Evolutionary conservation across 2,329 filamentous ascomycete species (phyloP), one percentile per base, ranked within the genome.

Genomic region (Dothideomycetes sp.): DNA sequence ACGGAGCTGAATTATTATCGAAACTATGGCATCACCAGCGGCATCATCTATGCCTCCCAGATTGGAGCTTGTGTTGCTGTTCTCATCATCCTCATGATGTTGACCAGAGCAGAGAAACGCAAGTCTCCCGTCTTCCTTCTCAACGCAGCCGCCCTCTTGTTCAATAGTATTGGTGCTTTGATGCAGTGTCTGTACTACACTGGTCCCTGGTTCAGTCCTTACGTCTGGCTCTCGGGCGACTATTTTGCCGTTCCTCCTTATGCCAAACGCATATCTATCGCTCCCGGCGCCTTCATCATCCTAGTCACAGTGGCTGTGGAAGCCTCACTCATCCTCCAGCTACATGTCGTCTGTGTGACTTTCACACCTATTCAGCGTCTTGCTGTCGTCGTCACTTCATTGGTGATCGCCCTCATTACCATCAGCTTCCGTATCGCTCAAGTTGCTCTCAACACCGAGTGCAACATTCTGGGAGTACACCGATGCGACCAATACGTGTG

Each of bases 1-100:
- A 34, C 46, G 7, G 53, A 58, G 3, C 43, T 80, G 30, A 58
- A 75, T 47, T 39, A 45, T 3, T 66, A 65, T 36, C 57, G 68
- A 39, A 56, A 62, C 42, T 71, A 72, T 52, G 65, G 64, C 43
- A 57, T 66, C 42, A 60, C 61, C 7, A 53, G 68, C 27, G 66
- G 60, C 54, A 76, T 84, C 65, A 80, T 78, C 60, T 84, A 80
- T 55, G 79, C 74, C 38, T 62, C 72, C 14, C 83, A 89, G 56
- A 68, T 87, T 37, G 84, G 84, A 19, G 75, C 81, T 17, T 75
- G 73, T 34, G 47, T 79, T 42, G 61, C 81, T 44, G 73, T 86
- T 52, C 64, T 88, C 14, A 49, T 81, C 32, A 66, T 82, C 19
- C 63, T 88, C 3, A 61, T 86, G 9, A 61, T 80, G 42, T 69